phyloP scores from a whole-genome alignment of 176 grass and related monocot genomes.

The Musa acuminata region DNA sequence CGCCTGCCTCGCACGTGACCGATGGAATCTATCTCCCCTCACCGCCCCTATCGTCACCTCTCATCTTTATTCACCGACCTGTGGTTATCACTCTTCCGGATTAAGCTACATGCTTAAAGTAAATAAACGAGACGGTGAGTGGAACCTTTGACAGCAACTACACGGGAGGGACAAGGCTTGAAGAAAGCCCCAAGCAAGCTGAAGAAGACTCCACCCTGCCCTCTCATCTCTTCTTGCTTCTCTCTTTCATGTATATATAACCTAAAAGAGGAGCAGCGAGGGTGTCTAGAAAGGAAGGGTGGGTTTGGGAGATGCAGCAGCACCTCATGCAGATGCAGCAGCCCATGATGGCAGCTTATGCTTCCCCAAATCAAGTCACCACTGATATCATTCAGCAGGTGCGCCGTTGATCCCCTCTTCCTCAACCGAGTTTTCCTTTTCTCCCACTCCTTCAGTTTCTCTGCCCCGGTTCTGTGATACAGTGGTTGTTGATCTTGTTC shows the following conservation, averaged over 20 bases:
- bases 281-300: not conserved
- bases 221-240: not conserved
- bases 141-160: slow-evolving; percentile 5
- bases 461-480: not conserved
- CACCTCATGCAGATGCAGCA: slow-evolving; percentile 19
- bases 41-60: not conserved
- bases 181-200: slow-evolving; percentile 1
- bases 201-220: not conserved
- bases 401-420: too few relatives aligned
- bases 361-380: slow-evolving; percentile 19
- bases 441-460: too few relatives aligned
- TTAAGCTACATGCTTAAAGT: not conserved
- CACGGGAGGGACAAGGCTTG: not conserved
- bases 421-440: not conserved
- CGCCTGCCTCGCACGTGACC: not conserved
- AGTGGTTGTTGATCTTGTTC: not conserved
- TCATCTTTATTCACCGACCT: too few relatives aligned
- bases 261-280: not conserved
- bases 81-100: too few relatives aligned
- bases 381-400: slow-evolving; percentile 22
- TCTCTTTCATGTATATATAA: not conserved
- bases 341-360: slow-evolving; percentile 18
- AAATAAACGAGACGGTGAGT: not conserved
- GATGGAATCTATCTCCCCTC: not conserved
- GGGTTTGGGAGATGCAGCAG: slow-evolving; percentile 15